Conservation (phyloP, 2,329 filamentous ascomycete species). For the Trichoderma sp. region DNA sequence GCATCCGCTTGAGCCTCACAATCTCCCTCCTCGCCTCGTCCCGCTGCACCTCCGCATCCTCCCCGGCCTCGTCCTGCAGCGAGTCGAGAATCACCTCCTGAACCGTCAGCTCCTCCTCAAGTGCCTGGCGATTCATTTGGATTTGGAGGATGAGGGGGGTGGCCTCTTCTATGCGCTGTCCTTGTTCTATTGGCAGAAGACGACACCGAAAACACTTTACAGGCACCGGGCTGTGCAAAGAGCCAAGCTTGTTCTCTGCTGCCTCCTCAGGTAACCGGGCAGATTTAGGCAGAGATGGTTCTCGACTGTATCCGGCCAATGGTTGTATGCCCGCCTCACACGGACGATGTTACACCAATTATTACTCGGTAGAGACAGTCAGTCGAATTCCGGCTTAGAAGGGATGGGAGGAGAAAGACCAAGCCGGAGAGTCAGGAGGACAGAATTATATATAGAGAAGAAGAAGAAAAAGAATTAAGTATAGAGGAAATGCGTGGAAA, state of each 20-base stretch:
- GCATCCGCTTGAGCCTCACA: conserved; percentile 32
- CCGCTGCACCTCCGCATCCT: conserved; percentile 34
- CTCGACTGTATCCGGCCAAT: neutral
- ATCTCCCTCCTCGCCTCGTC: conserved; percentile 30
- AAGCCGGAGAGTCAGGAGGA: neutral
- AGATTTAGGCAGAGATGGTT: neutral
- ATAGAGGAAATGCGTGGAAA: neutral
- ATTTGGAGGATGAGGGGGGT: neutral
- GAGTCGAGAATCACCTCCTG: conserved; percentile 45
- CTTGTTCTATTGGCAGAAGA: neutral
- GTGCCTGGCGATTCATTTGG: conserved; percentile 26
- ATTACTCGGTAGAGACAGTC: neutral
- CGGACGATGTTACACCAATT: neutral
- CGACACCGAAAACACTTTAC: neutral
- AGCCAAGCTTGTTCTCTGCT: neutral
- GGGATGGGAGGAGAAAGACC: neutral
- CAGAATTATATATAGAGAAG: neutral
- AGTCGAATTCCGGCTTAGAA: neutral
- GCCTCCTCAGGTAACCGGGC: neutral
- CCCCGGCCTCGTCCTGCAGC: conserved; percentile 31
- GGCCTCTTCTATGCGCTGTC: neutral
- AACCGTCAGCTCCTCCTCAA: conserved; percentile 43
- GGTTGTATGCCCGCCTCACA: neutral
- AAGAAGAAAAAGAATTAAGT: neutral
- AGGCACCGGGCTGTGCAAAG: neutral